These are phyloP conservation scores for Yamadazyma friedrichii DNA, from an alignment of 1,139 yeast genomes.

Conservation along the genomic window DNA sequence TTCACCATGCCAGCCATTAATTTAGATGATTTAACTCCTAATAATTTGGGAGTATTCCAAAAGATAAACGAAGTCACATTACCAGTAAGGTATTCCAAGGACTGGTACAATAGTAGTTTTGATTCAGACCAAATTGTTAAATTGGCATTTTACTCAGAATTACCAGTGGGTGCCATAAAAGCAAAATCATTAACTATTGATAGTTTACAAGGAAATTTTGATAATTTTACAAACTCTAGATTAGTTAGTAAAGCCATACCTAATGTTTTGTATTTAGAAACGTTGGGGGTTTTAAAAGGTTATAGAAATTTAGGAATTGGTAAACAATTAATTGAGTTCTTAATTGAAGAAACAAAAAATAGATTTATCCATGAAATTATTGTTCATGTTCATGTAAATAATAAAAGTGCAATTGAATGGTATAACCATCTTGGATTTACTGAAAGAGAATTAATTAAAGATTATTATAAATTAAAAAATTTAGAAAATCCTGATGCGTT, in stretches of 20 bases:
- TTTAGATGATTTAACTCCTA: conserved; percentile 55
- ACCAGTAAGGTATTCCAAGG: conserved; percentile 42
- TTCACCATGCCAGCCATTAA: conserved; percentile 17
- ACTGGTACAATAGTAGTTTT: conserved; percentile 44
- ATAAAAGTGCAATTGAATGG: conserved; percentile 51
- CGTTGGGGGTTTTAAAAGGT: conserved; percentile 61
- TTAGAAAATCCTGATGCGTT: conserved; percentile 47
- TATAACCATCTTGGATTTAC: conserved; percentile 54
- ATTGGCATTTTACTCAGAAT: conserved; percentile 57
- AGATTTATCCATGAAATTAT: conserved; percentile 55
- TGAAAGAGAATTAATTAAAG: conserved; percentile 36
- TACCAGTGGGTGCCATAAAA: conserved; percentile 72
- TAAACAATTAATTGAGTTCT: conserved; percentile 50
- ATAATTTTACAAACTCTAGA: conserved; percentile 21
- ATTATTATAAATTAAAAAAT: conserved; percentile 53
- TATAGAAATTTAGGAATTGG: conserved; percentile 67
- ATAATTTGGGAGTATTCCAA: conserved; percentile 53
- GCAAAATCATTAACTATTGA: conserved; percentile 43
- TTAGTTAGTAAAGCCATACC: conserved; percentile 37
- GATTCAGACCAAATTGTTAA: conserved; percentile 34
- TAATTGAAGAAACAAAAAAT: conserved; percentile 52
- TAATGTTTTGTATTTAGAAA: conserved; percentile 60
- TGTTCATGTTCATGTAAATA: conserved; percentile 58
- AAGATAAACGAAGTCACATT: conserved; percentile 45
- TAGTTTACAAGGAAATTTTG: conserved; percentile 23